These are phyloP conservation scores for Nannochloropsis oceanica DNA, from an alignment of 108 stramenopile species.

Conservation along the genomic window DNA sequence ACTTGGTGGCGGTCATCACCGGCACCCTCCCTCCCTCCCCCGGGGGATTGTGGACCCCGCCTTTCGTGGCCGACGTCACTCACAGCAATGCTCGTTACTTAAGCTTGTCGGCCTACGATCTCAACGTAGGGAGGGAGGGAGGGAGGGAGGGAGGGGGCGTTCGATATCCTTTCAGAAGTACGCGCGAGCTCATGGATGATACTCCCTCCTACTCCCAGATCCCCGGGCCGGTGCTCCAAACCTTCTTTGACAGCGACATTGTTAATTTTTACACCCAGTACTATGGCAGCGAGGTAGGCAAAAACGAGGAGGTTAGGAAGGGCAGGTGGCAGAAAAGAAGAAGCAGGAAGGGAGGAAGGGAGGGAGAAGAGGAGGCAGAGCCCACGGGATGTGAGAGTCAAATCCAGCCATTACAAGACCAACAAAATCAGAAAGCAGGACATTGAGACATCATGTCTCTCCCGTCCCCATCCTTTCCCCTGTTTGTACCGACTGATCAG, in stretches of 20 bases:
- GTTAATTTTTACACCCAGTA: background rate
- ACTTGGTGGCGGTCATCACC: background rate
- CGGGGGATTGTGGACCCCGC: background rate
- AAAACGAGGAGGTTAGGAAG: background rate
- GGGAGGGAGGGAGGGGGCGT: background rate
- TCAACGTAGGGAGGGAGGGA: background rate
- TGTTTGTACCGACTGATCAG: too few species aligned
- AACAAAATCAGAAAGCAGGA: too few species aligned
- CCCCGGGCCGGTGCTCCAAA: background rate
- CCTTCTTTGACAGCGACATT: background rate
- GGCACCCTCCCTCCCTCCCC: background rate
- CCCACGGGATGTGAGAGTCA: too few species aligned
- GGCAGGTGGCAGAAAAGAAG: background rate
- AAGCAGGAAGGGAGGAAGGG: background rate
- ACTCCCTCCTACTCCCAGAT: background rate
- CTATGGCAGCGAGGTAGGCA: background rate
- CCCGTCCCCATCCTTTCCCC: too few species aligned
- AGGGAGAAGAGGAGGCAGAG: background rate
- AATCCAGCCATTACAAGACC: too few species aligned
- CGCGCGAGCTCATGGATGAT: background rate
- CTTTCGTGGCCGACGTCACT: background rate
- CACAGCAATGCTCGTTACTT: background rate
- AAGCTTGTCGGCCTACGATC: background rate
- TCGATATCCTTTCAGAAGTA: too few species aligned
- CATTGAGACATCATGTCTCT: too few species aligned